Evolutionary conservation across 305 asterid genomes (phyloP), one percentile per base, ranked within the genome.

Genomic region (Caryopteris hybrid): DNA sequence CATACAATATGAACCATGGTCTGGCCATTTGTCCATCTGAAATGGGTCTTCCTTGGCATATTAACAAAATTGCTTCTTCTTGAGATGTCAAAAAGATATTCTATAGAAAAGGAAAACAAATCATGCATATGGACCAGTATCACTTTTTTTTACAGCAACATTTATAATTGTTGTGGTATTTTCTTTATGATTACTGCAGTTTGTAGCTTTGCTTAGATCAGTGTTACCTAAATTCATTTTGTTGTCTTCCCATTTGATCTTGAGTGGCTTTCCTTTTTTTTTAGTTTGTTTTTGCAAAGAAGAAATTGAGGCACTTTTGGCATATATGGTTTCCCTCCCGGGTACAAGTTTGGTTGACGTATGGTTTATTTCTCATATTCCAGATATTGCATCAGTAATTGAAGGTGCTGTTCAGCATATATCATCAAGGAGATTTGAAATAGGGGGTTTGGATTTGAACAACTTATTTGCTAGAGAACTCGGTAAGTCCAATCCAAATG

Each of bases 361-460:
- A n/a, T 64, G 25, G 22, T 39, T 60, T 65, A 39, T 61, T 45
- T 48, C 6, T 14, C 17, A 60, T 41, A 43, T 45, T 66, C 52
- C 89, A 92, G 99, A 94, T 83, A 91, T 94, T 80, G 98, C 99
- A 43, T 88, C 98, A 50, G 98, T 94, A 36, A 89, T 94, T 63
- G 99, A 94, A 75, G 99, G 99, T 71, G 99, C 96, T 13, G 98
- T 94, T 74, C 99, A 94, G 78, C 96, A 89, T 74, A 85, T 94
- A 73, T 95, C 98, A 54, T 94, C 98, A 29, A 84, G 98, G 83
- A 86, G 99, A 81, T 72, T 91, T 74, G 99, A 94, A 73, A 54
- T 91, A 6, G 99, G 96, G 68, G 97, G 98, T 61, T 65, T 81
- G 85, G 99, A 94, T 76, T 80, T 94, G 78, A 91, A 96, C 36